Evolutionary conservation across 306 rosid genomes (phyloP), one percentile per base, ranked within the genome.

Genomic region (Calophaca sinica): DNA sequence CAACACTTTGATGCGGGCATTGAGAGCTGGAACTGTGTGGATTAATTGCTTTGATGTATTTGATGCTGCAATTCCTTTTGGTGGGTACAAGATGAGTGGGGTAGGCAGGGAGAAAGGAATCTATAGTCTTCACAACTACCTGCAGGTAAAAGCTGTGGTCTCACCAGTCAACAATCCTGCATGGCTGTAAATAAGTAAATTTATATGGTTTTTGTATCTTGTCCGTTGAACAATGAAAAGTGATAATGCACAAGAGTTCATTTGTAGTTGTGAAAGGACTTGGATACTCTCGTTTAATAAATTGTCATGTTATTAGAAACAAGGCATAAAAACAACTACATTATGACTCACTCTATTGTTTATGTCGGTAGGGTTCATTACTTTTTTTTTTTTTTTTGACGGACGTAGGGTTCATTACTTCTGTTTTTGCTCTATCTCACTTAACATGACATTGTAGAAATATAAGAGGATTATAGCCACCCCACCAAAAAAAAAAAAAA

Each of bases 81-180:
- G 97, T 5, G 97, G 98, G 10, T 94, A 86, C 84, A 94, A 94
- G 86, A 94, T 94, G 98, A 94, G 98, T 8, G 98, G 97, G 0
- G 74, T 81, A 1, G 97, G 97, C 57, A 87, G 97, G 76, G 97
- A 94, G 74, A 94, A 91, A 74, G 97, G 97, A 35, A 76, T 91
- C 68, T 88, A 94, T 80, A 89, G 98, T 80, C 96, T 94, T 35
- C 55, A 84, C 35, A 91, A 87, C 81, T 94, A 94, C 76, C 77
- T 94, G 71, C 96, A 89, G 84, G 94, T 94, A 9, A 94, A 91
- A 85, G 97, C 96, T 67, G 96, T 91, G 5, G 90, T 94, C 15
- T 65, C 94, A 28, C 89, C 94, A 4, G 9, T 94, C 80, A 82
- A 88, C 9, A 88, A 87, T 68, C 91, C 97, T 54, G 91, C 97